phyloP scores from a whole-genome alignment of 345 rosid genomes.

The Eucalyptus viminalis region DNA sequence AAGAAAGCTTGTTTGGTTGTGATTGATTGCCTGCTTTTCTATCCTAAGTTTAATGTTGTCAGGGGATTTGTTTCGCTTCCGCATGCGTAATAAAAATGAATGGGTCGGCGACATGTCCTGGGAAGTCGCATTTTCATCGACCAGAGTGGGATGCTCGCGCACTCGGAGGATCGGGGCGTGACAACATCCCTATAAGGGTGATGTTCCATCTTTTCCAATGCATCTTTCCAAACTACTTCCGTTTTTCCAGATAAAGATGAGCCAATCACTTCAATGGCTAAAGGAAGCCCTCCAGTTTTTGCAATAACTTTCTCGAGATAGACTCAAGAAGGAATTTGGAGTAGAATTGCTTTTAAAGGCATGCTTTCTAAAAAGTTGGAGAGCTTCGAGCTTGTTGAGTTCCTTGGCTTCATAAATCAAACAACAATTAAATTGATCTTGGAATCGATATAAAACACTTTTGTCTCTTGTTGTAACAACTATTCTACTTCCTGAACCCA shows the following conservation, averaged over 20 bases:
- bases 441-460: background rate
- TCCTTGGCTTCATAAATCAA: background rate
- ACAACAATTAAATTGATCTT: background rate
- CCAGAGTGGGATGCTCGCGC: no score
- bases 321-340: background rate
- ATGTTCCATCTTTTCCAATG: background rate
- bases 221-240: background rate
- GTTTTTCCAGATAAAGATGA: background rate
- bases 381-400: background rate
- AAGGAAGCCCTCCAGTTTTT: background rate
- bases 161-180: no score
- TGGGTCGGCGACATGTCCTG: no score
- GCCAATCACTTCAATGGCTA: background rate
- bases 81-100: no score
- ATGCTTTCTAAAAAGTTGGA: background rate
- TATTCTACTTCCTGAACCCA: background rate
- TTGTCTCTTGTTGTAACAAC: background rate
- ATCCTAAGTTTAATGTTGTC: no score
- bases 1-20: no score
- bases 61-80: no score
- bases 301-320: background rate
- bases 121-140: no score
- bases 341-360: background rate
- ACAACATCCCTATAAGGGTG: background rate
- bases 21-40: no score